Evolutionary conservation across 768 basidiomycete genomes (phyloP), one percentile per base, ranked within the genome.

Genomic region (Rossbeevera mucosa): DNA sequence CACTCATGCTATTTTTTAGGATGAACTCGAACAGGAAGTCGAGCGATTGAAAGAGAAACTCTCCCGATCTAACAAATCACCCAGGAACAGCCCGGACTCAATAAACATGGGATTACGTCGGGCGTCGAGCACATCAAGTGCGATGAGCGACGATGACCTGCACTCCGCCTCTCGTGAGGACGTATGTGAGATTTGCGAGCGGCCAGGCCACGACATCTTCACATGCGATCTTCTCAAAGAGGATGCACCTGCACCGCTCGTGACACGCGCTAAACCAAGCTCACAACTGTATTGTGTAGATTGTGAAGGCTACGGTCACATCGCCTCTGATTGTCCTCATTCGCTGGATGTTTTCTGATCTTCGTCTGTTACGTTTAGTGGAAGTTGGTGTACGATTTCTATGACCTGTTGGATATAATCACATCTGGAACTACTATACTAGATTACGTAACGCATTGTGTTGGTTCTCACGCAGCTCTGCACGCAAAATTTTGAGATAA

Each of bases 111-210:
- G 61, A 40, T 61, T 54, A 44, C 62, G 60, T 24, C 57, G 55
- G 44, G 52, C 47, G 28, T 63, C 59, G 22, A 60, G 48, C 41
- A 59, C 56, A 14, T 62, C 57, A 22, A 64, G 57, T n/a, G 61
- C 64, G 33, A 56, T 65, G 20, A 66, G 48, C 28, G 55, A 60
- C 33, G 59, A 64, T 9, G 59, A 65, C 20, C 53, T 60, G 22
- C 56, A 54, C 30, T 61, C 63, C 31, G 26, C 53, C 42, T 44
- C 54, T n/a, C 61, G 47, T n/a, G 72, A 74, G 51, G 72, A 74
- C 28, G 76, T 85, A 4, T 94, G 92, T 71, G 92, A 94, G 66
- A 86, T 93, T 42, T 94, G 91, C 71, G 90, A 91, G 66, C 77
- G 80, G 57, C 82, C 82, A 0, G 91, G 88, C 2, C 92, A 94